A percentile compares a stretch with the other conserved stretches of the same genome.
phyloP scores from a whole-genome alignment of 768 basidiomycete genomes.

The Coprinopsis sp. region DNA sequence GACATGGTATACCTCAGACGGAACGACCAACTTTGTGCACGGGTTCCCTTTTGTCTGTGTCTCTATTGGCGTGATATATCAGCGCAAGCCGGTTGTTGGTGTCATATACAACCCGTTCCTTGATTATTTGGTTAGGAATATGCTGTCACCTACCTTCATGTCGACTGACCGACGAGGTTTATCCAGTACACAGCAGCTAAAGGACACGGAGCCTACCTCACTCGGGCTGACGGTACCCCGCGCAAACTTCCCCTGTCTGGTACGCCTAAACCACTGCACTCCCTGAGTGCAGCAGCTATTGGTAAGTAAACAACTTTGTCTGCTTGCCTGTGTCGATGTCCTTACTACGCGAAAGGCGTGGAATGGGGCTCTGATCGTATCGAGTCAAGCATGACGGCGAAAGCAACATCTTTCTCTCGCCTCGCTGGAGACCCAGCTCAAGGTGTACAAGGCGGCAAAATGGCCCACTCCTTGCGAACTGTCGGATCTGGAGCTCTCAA shows the following conservation, averaged over 20 bases:
- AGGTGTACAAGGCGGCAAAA: slow-evolving; percentile 65
- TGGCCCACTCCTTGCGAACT: slow-evolving; percentile 81
- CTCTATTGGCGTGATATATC: slow-evolving; percentile 85
- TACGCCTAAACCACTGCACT: slow-evolving; percentile 56
- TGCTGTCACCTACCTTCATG: neutral
- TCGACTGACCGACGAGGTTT: neutral
- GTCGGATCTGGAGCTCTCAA: slow-evolving; percentile 84
- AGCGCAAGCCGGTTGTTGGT: slow-evolving; percentile 77
- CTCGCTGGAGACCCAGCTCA: slow-evolving; percentile 68
- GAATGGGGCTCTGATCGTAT: slow-evolving; percentile 88
- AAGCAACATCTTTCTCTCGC: slow-evolving; percentile 62
- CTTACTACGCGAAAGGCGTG: no score
- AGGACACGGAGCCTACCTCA: slow-evolving; percentile 77
- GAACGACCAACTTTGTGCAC: slow-evolving; percentile 86
- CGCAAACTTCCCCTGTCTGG: slow-evolving; percentile 61
- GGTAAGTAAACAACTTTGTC: slow-evolving; percentile 33
- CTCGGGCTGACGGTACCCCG: slow-evolving; percentile 39
- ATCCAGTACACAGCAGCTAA: slow-evolving; percentile 70
- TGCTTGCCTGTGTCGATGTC: no score
- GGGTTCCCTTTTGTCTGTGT: slow-evolving; percentile 87
- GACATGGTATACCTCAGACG: slow-evolving; percentile 41
- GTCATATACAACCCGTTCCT: slow-evolving; percentile 94
- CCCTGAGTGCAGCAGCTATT: slow-evolving; percentile 67
- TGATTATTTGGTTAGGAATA: slow-evolving; percentile 66
- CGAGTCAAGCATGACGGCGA: slow-evolving; percentile 46